These are phyloP conservation scores for Exophiala dermatitidis DNA, from an alignment of 2,329 filamentous ascomycete genomes.

Conservation along the genomic window DNA sequence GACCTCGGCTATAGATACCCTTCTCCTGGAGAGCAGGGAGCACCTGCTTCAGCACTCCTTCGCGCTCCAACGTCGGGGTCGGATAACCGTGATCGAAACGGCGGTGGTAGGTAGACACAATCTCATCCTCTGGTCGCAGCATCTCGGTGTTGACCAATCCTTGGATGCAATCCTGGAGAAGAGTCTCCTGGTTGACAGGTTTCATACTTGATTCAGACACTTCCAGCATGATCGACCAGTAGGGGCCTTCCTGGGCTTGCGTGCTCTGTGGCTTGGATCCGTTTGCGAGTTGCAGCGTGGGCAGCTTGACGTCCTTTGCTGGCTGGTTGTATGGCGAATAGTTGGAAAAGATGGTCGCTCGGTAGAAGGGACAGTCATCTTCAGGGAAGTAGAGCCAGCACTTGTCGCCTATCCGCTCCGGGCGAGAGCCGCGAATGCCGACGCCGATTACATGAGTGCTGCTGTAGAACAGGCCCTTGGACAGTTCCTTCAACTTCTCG, in stretches of 20 bases:
- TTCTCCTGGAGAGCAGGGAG: conserved; percentile 85
- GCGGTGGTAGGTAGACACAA: conserved; percentile 96
- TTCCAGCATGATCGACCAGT: conserved; percentile 99
- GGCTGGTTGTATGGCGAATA: conserved; percentile 99
- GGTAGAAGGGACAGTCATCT: conserved; percentile 98
- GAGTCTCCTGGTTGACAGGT: conserved; percentile 76
- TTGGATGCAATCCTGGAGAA: conserved; percentile 87
- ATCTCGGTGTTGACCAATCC: conserved; percentile 97
- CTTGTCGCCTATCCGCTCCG: conserved; percentile 96
- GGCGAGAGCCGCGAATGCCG: conserved; percentile 82
- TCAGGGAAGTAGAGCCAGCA: conserved; percentile 99
- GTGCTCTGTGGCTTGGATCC: conserved; percentile 70
- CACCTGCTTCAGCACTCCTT: conserved; percentile 85
- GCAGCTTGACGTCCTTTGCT: conserved; percentile 69
- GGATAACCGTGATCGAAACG: conserved; percentile 98
- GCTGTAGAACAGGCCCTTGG: conserved; percentile 92
- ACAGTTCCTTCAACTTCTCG: conserved; percentile 70
- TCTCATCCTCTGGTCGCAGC: conserved; percentile 84
- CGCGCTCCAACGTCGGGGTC: conserved; percentile 87
- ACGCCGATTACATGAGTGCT: conserved; percentile 96
- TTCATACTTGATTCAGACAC: conserved; percentile 95
- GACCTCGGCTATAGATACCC: conserved; percentile 90
- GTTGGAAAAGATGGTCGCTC: conserved; percentile 99
- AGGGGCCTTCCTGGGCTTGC: conserved; percentile 76
- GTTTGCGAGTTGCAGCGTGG: conserved; percentile 76